phyloP scores from a whole-genome alignment of 2,329 filamentous ascomycete genomes.

The Aspergillus carbonarius region DNA sequence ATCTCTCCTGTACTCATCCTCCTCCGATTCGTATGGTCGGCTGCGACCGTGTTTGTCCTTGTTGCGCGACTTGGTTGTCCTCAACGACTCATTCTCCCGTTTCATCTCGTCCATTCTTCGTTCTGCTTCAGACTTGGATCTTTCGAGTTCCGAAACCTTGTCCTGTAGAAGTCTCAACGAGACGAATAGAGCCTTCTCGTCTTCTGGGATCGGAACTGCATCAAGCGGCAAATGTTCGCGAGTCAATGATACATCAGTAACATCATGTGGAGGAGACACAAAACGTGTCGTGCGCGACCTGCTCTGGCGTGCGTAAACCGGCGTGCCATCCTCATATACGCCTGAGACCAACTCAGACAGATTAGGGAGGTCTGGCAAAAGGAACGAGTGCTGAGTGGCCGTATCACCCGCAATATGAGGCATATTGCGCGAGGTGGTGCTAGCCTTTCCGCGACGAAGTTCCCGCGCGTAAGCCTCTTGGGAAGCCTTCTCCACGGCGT shows the following conservation, averaged over 20 bases:
- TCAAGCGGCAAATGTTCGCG: slow-evolving; percentile 51
- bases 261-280: slow-evolving; percentile 46
- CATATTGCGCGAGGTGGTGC: slow-evolving; percentile 24
- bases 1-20: slow-evolving; percentile 41
- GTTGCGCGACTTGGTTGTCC: slow-evolving; percentile 40
- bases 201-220: slow-evolving; percentile 57
- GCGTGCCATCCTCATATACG: slow-evolving; percentile 57
- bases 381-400: slow-evolving; percentile 59
- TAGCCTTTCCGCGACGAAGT: slow-evolving; percentile 26
- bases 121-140: slow-evolving; percentile 53
- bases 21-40: slow-evolving; percentile 42
- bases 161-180: slow-evolving; percentile 60
- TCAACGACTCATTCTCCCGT: slow-evolving; percentile 52
- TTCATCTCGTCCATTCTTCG: slow-evolving; percentile 53
- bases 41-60: slow-evolving; percentile 39
- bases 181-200: slow-evolving; percentile 64
- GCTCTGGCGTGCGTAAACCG: slow-evolving; percentile 54
- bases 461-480: slow-evolving; percentile 36
- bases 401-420: slow-evolving; percentile 42
- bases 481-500: slow-evolving; percentile 41
- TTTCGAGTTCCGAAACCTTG: slow-evolving; percentile 57
- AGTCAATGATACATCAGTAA: slow-evolving; percentile 31
- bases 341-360: slow-evolving; percentile 62
- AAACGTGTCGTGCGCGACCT: slow-evolving; percentile 55
- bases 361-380: slow-evolving; percentile 61